Percentiles rank a stretch among this genome's conserved stretches.
Evolutionary conservation across 768 basidiomycete genomes (phyloP).

Genomic region (Postia placenta): DNA sequence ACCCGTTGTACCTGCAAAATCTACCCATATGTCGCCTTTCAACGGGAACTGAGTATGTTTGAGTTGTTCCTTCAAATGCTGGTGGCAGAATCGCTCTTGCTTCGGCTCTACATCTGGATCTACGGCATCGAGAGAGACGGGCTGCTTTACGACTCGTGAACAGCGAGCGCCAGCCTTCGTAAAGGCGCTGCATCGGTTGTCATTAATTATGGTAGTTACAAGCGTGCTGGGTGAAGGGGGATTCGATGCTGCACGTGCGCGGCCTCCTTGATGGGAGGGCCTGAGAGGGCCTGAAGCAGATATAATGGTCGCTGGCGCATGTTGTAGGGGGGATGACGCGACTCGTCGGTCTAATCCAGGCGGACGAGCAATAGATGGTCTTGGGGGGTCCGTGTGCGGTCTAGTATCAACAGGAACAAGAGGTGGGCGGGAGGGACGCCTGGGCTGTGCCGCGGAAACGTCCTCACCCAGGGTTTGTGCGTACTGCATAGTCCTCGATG

Average conservation of each 20-base stretch:
- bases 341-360: too few species aligned
- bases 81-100: conserved; percentile 51
- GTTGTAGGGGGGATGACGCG: too few species aligned
- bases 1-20: conserved; percentile 7
- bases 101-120: conserved; percentile 28
- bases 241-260: too few species aligned
- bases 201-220: too few species aligned
- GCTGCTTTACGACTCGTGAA: conserved; percentile 40
- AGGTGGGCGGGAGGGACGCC: too few species aligned
- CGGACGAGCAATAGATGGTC: too few species aligned
- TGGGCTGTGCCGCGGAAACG: not conserved
- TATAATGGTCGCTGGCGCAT: too few species aligned
- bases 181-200: conserved; percentile 60
- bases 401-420: too few species aligned
- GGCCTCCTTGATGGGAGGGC: too few species aligned
- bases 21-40: not conserved
- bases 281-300: too few species aligned
- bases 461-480: conserved; percentile 23
- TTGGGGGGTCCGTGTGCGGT: too few species aligned
- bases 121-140: conserved; percentile 22
- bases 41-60: conserved; percentile 47
- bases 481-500: conserved; percentile 32
- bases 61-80: conserved; percentile 55
- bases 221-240: too few species aligned
- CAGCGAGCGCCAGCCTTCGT: conserved; percentile 66